Evolutionary conservation across 768 basidiomycete genomes (phyloP).

Genomic region (Cubamyces sp.): DNA sequence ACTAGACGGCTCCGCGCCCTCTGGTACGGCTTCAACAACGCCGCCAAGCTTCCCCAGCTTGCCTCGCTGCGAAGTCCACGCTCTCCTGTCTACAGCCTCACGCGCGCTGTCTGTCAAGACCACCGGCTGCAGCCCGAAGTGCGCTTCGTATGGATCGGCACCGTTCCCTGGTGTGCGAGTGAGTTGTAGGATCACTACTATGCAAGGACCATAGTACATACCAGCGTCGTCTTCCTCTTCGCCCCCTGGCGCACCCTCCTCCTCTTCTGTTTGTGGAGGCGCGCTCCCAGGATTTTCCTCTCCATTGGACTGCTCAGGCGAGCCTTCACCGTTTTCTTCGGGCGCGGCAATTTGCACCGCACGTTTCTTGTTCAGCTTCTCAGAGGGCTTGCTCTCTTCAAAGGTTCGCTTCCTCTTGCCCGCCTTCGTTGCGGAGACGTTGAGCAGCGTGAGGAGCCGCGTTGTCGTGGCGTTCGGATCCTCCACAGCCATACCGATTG

Average conservation of each 20-base stretch:
- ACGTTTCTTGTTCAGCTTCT: conserved; percentile 75
- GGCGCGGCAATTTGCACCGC: conserved; percentile 33
- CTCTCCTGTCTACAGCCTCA: conserved; percentile 52
- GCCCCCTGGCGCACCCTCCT: conserved; percentile 16
- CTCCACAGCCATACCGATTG: conserved; percentile 31
- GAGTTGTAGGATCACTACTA: not conserved
- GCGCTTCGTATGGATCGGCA: conserved; percentile 64
- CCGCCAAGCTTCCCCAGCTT: conserved; percentile 62
- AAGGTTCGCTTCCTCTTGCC: conserved; percentile 53
- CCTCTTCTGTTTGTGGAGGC: conserved; percentile 26
- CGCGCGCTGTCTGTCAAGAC: conserved; percentile 54
- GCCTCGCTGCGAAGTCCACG: conserved; percentile 59
- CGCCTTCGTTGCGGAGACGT: conserved; percentile 81
- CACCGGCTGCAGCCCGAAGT: conserved; percentile 70
- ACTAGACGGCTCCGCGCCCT: conserved; percentile 35
- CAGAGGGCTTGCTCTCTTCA: conserved; percentile 40
- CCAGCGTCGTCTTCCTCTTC: conserved; percentile 28
- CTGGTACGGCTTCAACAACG: conserved; percentile 53
- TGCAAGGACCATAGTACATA: not conserved
- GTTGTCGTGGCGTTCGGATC: conserved; percentile 65
- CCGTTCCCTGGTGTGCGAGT: conserved; percentile 18
- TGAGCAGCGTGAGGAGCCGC: conserved; percentile 83
- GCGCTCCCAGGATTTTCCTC: conserved; percentile 1
- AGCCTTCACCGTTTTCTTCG: conserved; percentile 14
- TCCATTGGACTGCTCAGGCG: conserved; percentile 20